Percentiles rank a stretch among this genome's conserved stretches.
Conservation (phyloP, 345 rosid genomes). For the Schrenkiella parvula region DNA sequence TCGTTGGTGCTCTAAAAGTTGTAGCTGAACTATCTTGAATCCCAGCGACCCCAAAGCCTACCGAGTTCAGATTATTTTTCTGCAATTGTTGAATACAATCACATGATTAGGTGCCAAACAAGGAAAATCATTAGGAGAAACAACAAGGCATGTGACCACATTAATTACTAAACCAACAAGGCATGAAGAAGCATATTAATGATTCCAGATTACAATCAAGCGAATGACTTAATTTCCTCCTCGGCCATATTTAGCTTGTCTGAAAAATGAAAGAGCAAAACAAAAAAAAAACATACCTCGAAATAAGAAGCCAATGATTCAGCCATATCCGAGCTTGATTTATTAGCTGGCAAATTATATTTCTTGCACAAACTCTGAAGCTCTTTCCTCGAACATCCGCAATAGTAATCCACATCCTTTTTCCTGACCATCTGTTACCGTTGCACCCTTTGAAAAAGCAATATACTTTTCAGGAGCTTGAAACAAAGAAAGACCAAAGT, state of each 20-base stretch:
- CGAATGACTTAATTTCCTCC: not conserved
- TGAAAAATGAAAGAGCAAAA: not conserved
- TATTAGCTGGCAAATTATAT: constrained; percentile 66
- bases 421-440: constrained; percentile 45
- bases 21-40: constrained; percentile 29
- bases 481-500: not conserved
- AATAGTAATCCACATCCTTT: constrained; percentile 40
- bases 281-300: constrained; percentile 29
- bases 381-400: constrained; percentile 59
- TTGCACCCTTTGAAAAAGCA: not conserved
- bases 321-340: constrained; percentile 62
- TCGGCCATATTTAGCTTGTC: not conserved
- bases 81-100: constrained; percentile 35
- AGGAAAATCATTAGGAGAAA: not conserved
- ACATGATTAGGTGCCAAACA: not conserved
- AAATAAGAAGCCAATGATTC: constrained; percentile 45
- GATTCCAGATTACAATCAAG: not conserved
- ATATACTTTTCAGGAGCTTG: not conserved
- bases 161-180: constrained; percentile 8
- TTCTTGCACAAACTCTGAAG: constrained; percentile 71
- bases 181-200: not conserved
- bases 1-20: constrained; percentile 33
- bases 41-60: constrained; percentile 21
- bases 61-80: constrained; percentile 37
- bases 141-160: constrained; percentile 14